Base-by-base conservation (phyloP, 495 filamentous ascomycete genomes). In the Penicillium bialowiezense region DNA sequence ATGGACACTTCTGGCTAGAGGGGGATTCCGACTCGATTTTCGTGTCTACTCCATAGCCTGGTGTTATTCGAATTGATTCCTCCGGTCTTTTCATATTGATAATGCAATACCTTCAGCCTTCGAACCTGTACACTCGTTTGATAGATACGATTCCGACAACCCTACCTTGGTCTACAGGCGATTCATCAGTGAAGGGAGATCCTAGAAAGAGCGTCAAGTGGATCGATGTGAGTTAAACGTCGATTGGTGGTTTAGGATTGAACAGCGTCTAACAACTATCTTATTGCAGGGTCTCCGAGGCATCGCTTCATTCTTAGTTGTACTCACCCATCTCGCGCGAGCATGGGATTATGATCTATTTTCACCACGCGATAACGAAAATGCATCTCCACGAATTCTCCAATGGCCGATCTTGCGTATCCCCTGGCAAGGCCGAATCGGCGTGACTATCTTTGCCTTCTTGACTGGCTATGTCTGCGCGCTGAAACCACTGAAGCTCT, bases 391-490 rank as follows among this genome's bases (percentile, higher is more conserved):
- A 6, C 75, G 75, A 36, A 47, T 83, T 7, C 70, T 87, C 29
- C 83, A 88, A 63, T 70, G 74, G 51, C 82, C 83, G 7, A 72
- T 84, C 44, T 59, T 87, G 3, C 82, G 84, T 34, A 77, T 86
- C 29, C 74, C 82, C 26, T 77, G 79, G 64, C 84, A 87, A 64
- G 84, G 82, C 41, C 77, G 80, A 32, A 71, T 85, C 31, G 83
- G 84, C 26, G 82, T 88, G 13, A 78, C 82, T 15, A 81, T 85
- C 43, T 88, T 88, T 63, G 74, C 79, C 41, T 79, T 88, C 52
- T 72, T 88, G 21, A 84, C 84, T 3, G 84, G 83, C 44, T 88
- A 85, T 48, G 83, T 88, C 26, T 85, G 82, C 57, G 80, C 83
- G 12, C 59, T 88, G 19, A 86, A 86, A 60, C 83, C 84, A 3